These are phyloP conservation scores for Aspergillus incahuasiensis DNA, from an alignment of 495 filamentous ascomycete species.

Conservation along the genomic window DNA sequence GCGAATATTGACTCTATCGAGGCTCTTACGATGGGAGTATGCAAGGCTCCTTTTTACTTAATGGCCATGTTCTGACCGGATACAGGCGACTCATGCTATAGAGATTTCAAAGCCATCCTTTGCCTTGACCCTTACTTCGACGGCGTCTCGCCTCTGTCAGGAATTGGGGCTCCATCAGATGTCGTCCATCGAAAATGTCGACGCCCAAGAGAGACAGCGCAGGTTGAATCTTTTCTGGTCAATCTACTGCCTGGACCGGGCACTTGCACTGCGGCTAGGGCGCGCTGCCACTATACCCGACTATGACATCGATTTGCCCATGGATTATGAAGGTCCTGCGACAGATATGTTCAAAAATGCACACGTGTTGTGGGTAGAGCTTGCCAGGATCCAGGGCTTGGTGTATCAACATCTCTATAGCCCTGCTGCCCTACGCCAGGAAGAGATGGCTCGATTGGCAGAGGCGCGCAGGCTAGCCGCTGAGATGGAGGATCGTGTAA, in stretches of 20 bases:
- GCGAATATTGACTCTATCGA: conserved; percentile 54
- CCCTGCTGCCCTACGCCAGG: conserved; percentile 50
- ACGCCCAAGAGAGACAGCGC: conserved; percentile 27
- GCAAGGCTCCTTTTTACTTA: neutral
- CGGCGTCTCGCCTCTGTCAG: conserved; percentile 56
- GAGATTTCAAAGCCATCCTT: conserved; percentile 61
- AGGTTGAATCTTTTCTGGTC: conserved; percentile 56
- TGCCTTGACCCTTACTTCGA: conserved; percentile 56
- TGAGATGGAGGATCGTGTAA: conserved; percentile 29
- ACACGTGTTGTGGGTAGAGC: conserved; percentile 44
- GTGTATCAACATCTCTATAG: conserved; percentile 60
- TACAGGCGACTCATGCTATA: conserved; percentile 50
- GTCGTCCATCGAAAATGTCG: conserved; percentile 47
- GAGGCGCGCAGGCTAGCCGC: conserved; percentile 31
- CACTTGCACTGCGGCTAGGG: conserved; percentile 59
- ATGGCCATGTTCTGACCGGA: neutral
- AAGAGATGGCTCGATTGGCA: conserved; percentile 38
- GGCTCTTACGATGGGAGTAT: conserved; percentile 55
- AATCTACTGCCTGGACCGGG: conserved; percentile 56
- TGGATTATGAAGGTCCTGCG: conserved; percentile 22
- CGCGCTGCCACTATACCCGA: conserved; percentile 58
- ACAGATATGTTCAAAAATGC: conserved; percentile 26
- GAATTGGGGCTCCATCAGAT: conserved; percentile 60
- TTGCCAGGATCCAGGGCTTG: conserved; percentile 52
- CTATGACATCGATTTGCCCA: conserved; percentile 56